A percentile compares a stretch with the other conserved stretches of the same genome.
phyloP scores from a whole-genome alignment of 2,329 filamentous ascomycete genomes.

The Oidium heveae region DNA sequence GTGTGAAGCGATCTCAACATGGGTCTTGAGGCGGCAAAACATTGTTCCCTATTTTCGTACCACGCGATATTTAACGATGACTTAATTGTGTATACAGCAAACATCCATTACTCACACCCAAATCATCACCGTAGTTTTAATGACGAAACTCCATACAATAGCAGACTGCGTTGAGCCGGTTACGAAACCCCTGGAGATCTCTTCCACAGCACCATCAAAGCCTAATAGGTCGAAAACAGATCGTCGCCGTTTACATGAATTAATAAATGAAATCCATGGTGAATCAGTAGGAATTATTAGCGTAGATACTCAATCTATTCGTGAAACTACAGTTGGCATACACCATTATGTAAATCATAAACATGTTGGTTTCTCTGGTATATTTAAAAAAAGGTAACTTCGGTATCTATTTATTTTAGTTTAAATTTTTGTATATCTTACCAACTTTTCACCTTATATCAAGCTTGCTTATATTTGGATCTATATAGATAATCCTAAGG shows the following conservation, averaged over 20 bases:
- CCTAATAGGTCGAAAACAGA: not conserved
- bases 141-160: too few relatives aligned
- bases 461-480: not conserved
- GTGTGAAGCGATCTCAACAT: too few relatives aligned
- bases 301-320: conserved; percentile 1
- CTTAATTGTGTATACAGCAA: too few relatives aligned
- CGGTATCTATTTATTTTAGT: not conserved
- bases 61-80: too few relatives aligned
- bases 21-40: too few relatives aligned
- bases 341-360: conserved; percentile 32
- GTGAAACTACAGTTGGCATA: conserved; percentile 26
- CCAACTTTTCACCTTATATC: not conserved
- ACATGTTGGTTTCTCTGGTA: conserved; percentile 33
- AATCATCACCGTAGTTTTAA: too few relatives aligned
- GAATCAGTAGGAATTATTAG: not conserved
- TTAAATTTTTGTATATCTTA: not conserved
- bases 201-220: not conserved
- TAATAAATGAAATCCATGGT: not conserved
- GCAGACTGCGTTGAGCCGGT: not conserved
- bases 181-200: not conserved
- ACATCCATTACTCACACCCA: too few relatives aligned
- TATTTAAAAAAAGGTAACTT: conserved; percentile 38
- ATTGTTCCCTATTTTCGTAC: too few relatives aligned
- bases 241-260: not conserved
- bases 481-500: not conserved